phyloP scores from a whole-genome alignment of 345 rosid species.

The Euphorbia pulcherrima region DNA sequence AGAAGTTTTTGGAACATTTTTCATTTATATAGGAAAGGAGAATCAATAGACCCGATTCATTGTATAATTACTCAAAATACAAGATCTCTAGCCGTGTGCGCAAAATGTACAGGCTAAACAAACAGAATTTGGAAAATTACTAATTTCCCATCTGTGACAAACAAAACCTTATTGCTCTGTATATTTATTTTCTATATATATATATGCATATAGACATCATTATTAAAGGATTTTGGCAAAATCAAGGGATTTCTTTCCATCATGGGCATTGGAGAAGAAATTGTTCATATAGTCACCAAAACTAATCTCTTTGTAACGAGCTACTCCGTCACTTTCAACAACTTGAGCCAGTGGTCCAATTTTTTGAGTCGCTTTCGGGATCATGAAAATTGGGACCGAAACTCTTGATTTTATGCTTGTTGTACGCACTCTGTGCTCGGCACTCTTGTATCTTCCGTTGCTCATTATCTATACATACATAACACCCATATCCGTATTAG shows the following conservation, averaged over 20 bases:
- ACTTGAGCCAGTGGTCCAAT: constrained; percentile 47
- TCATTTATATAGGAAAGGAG: too few species aligned
- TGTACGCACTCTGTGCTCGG: constrained; percentile 52
- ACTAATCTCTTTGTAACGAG: constrained; percentile 39
- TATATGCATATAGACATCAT: neutral
- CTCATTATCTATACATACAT: constrained; percentile 51
- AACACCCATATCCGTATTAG: too few species aligned
- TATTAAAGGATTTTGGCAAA: constrained; percentile 22
- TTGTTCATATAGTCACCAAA: constrained; percentile 51
- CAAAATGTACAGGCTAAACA: too few species aligned
- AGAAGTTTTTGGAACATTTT: too few species aligned
- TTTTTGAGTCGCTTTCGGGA: constrained; percentile 36
- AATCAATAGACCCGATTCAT: too few species aligned
- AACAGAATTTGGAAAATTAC: too few species aligned
- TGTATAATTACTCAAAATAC: too few species aligned
- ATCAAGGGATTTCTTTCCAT: constrained; percentile 55
- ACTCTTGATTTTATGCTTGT: constrained; percentile 44
- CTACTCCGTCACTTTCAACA: constrained; percentile 40
- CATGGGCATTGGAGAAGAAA: constrained; percentile 44
- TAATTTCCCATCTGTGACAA: too few species aligned
- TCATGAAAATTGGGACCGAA: constrained; percentile 49
- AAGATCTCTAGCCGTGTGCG: too few species aligned
- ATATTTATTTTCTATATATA: too few species aligned
- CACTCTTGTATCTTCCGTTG: constrained; percentile 57
- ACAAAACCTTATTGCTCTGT: too few species aligned